Conservation (phyloP, 1,284 basidiomycete genomes). For the Rhodotorula sp. region DNA sequence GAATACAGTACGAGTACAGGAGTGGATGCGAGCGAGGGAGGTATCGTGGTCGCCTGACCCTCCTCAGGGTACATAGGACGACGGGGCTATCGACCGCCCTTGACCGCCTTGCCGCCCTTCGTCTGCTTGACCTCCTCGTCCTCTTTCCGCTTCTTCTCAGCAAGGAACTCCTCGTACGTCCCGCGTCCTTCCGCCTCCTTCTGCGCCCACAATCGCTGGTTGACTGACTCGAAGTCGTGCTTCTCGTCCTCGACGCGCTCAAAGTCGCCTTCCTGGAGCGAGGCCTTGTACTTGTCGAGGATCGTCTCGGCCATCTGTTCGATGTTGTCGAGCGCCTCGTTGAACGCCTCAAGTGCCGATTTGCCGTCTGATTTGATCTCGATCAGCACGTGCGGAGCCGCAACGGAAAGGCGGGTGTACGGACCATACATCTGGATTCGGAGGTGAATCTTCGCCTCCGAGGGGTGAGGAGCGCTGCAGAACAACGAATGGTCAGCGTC, state of each 20-base stretch:
- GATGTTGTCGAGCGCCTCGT: conserved; percentile 41
- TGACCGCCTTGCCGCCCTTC: conserved; percentile 29
- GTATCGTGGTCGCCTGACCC: background rate
- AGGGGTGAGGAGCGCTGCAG: conserved; percentile 83
- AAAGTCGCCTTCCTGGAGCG: conserved; percentile 40
- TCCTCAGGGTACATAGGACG: background rate
- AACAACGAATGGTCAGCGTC: background rate
- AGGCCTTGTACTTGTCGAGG: conserved; percentile 38
- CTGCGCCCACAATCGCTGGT: conserved; percentile 35
- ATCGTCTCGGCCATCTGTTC: conserved; percentile 40
- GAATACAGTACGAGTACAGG: background rate
- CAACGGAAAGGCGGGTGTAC: conserved; percentile 47
- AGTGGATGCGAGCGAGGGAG: too few species aligned
- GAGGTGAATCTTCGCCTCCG: conserved; percentile 91
- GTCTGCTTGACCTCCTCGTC: conserved; percentile 13
- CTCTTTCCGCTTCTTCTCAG: conserved; percentile 21
- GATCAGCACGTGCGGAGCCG: background rate
- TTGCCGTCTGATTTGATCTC: conserved; percentile 39
- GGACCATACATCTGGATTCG: conserved; percentile 98
- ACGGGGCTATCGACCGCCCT: conserved; percentile 7
- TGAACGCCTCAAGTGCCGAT: conserved; percentile 38
- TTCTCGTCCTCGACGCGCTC: conserved; percentile 34
- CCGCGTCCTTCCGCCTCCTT: conserved; percentile 35
- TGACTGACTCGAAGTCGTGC: conserved; percentile 40
- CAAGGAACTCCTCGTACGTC: conserved; percentile 30